Percentiles rank a stretch among this genome's conserved stretches.
These are phyloP conservation scores for Yamadazyma taylorii DNA, from an alignment of 1,139 yeast species.

Conservation along the genomic window DNA sequence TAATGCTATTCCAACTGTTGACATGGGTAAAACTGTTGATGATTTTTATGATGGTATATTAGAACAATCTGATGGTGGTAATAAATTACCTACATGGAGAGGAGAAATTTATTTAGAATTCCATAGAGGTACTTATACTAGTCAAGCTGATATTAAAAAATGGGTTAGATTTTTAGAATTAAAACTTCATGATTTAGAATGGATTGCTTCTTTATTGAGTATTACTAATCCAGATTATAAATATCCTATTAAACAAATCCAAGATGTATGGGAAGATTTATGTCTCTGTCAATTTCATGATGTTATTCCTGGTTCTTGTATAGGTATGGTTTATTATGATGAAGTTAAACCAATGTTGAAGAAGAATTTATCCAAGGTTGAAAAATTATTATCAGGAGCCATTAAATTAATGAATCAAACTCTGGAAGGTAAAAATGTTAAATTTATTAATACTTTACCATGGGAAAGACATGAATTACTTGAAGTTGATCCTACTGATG, in stretches of 20 bases:
- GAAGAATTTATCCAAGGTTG: conserved; percentile 53
- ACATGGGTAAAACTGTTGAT: conserved; percentile 73
- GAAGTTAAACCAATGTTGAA: conserved; percentile 85
- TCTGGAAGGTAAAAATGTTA: conserved; percentile 11
- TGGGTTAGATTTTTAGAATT: conserved; percentile 79
- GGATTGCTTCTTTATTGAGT: conserved; percentile 75
- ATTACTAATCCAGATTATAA: conserved; percentile 49
- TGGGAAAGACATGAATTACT: conserved; percentile 65
- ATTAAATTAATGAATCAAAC: conserved; percentile 25
- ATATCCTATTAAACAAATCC: conserved; percentile 71
- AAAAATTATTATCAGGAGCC: conserved; percentile 53
- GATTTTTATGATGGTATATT: conserved; percentile 74
- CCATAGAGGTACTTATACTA: conserved; percentile 95
- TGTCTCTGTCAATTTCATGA: conserved; percentile 94
- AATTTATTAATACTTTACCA: conserved; percentile 57
- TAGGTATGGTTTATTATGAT: conserved; percentile 87
- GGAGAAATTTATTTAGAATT: conserved; percentile 94
- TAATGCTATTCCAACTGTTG: conserved; percentile 79
- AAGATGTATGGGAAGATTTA: conserved; percentile 81
- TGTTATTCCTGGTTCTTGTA: conserved; percentile 94
- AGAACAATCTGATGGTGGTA: conserved; percentile 63
- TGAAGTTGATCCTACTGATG: conserved; percentile 22
- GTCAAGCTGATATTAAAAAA: conserved; percentile 84
- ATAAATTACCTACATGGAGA: conserved; percentile 76
- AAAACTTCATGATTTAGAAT: conserved; percentile 82